A percentile compares a stretch with the other conserved stretches of the same genome.
These are phyloP conservation scores for Erucastrum elatum DNA, from an alignment of 345 rosid genomes.

Conservation along the genomic window DNA sequence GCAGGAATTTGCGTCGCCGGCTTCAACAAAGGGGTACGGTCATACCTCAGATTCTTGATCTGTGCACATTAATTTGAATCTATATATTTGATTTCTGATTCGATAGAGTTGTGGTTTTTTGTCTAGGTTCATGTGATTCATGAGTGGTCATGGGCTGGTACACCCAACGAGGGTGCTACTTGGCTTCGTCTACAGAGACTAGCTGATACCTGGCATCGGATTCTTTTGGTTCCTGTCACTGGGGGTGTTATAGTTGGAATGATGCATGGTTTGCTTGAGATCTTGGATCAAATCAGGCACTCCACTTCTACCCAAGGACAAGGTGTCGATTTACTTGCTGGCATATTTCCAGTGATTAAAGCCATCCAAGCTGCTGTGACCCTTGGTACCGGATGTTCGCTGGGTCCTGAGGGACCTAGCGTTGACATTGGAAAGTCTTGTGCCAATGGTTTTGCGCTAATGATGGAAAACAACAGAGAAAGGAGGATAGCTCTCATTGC, in stretches of 20 bases:
- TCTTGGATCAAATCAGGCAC: slow-evolving; percentile 82
- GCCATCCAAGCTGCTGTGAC: slow-evolving; percentile 97
- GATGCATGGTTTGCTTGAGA: slow-evolving; percentile 97
- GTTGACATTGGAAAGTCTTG: slow-evolving; percentile 99
- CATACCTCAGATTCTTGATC: too few relatives aligned
- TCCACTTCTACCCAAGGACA: slow-evolving; percentile 65
- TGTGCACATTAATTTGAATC: not conserved
- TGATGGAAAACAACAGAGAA: slow-evolving; percentile 98
- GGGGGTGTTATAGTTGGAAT: slow-evolving; percentile 96
- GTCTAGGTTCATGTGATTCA: slow-evolving; percentile 85
- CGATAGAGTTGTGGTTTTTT: slow-evolving; percentile 23
- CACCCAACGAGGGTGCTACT: slow-evolving; percentile 93
- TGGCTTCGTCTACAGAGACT: slow-evolving; percentile 90
- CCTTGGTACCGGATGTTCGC: slow-evolving; percentile 93
- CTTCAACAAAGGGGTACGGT: slow-evolving; percentile 77
- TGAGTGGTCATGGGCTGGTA: slow-evolving; percentile 99
- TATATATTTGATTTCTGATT: not conserved
- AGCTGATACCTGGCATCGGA: slow-evolving; percentile 94
- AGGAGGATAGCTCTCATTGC: slow-evolving; percentile 91
- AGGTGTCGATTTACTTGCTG: slow-evolving; percentile 81
- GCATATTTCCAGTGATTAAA: slow-evolving; percentile 76
- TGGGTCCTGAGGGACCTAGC: slow-evolving; percentile 99
- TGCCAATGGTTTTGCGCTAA: slow-evolving; percentile 82
- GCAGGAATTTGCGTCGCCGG: slow-evolving; percentile 90
- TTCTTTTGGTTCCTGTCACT: slow-evolving; percentile 85